Evolutionary conservation across 768 basidiomycete genomes (phyloP).

Genomic region (Boletus rubropictus): DNA sequence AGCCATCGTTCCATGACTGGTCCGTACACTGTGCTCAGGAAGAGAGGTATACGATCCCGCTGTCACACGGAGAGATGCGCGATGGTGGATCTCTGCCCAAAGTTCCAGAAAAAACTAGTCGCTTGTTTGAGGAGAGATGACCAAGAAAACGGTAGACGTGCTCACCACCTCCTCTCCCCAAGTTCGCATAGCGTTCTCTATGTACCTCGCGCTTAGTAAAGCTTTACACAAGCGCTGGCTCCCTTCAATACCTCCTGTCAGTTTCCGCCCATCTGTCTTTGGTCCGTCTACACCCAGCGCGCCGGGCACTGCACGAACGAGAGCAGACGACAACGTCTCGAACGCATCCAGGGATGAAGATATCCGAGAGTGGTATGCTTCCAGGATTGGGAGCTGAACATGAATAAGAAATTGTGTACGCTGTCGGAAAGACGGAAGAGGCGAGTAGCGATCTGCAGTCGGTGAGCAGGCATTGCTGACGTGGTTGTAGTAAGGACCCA

Average conservation of each 20-base stretch:
- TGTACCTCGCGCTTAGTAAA: conserved; percentile 70
- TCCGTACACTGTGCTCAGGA: conserved; percentile 36
- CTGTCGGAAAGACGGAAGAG: conserved; percentile 71
- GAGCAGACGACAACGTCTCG: conserved; percentile 81
- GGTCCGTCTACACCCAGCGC: conserved; percentile 56
- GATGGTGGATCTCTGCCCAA: conserved; percentile 71
- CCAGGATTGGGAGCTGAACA: conserved; percentile 81
- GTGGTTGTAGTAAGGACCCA: conserved; percentile 27
- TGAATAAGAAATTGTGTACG: conserved; percentile 78
- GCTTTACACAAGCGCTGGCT: conserved; percentile 82
- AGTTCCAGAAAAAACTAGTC: conserved; percentile 87
- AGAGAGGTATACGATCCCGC: conserved; percentile 46
- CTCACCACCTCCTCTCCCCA: conserved; percentile 92
- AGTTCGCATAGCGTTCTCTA: conserved; percentile 58
- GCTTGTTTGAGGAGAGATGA: conserved; percentile 1
- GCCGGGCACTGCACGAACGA: conserved; percentile 90
- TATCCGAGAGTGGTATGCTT: conserved; percentile 72
- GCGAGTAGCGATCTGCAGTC: conserved; percentile 77
- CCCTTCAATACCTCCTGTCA: conserved; percentile 82
- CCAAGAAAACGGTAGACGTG: conserved; percentile 3
- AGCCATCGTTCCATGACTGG: conserved; percentile 24
- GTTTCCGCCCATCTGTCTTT: conserved; percentile 47
- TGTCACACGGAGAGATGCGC: conserved; percentile 50
- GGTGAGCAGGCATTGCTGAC: background rate
- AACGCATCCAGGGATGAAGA: conserved; percentile 87